Evolutionary conservation across 768 basidiomycete genomes (phyloP).

Genomic region (Pholiota molesta): DNA sequence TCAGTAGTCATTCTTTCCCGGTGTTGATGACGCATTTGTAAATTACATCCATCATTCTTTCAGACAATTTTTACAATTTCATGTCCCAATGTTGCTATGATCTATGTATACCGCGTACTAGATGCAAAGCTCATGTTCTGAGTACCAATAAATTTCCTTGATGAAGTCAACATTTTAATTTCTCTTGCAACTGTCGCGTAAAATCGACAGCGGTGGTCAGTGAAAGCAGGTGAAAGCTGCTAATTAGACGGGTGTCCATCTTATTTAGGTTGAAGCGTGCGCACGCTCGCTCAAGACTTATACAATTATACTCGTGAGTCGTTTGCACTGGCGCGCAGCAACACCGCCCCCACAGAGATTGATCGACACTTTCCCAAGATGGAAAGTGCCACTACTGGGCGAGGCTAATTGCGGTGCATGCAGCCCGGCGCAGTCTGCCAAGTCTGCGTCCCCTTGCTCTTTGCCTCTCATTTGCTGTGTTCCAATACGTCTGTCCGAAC

Average conservation of each 20-base stretch:
- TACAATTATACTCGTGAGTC: no score
- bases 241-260: no score
- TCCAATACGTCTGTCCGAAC: not conserved
- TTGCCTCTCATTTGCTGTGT: not conserved
- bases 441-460: not conserved
- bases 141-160: not conserved
- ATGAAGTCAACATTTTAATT: not conserved
- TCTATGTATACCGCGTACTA: not conserved
- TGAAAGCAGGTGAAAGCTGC: no score
- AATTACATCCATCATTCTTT: constrained; percentile 1
- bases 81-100: constrained; percentile 2
- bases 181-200: not conserved
- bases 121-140: not conserved
- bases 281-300: no score
- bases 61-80: not conserved
- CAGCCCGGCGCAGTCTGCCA: not conserved
- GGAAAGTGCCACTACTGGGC: not conserved
- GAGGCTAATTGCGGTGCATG: not conserved
- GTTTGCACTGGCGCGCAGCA: no score
- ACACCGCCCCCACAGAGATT: not conserved
- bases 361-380: constrained; percentile 7
- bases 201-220: no score
- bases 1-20: constrained; percentile 8
- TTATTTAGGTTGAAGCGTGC: no score
- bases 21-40: constrained; percentile 6